Conservation (phyloP, 306 rosid genomes). For the Vicia faba region DNA sequence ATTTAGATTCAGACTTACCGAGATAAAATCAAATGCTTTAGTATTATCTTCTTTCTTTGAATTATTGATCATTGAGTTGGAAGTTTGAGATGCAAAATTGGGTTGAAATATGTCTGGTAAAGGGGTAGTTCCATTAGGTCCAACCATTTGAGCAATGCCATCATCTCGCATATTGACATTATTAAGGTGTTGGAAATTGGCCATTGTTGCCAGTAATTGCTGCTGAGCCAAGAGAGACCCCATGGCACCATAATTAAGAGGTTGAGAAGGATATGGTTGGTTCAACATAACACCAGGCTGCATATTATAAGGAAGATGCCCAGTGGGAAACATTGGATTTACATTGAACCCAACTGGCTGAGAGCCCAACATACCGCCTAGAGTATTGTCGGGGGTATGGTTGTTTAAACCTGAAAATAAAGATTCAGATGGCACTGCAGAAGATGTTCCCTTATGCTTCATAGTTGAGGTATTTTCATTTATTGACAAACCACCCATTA, state of each 20-base stretch:
- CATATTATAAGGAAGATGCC: conserved; percentile 57
- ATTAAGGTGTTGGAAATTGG: conserved; percentile 73
- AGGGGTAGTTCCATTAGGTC: conserved; percentile 58
- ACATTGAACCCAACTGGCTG: conserved; percentile 56
- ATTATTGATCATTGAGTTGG: conserved; percentile 61
- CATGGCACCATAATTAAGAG: conserved; percentile 71
- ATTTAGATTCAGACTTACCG: conserved; percentile 61
- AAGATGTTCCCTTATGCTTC: conserved; percentile 53
- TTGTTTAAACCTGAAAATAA: conserved; percentile 55
- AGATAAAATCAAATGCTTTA: conserved; percentile 93
- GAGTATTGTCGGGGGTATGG: conserved; percentile 47
- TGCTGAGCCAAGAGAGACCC: conserved; percentile 81
- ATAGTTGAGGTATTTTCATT: conserved; percentile 52
- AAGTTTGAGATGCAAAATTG: conserved; percentile 57
- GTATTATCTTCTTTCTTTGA: conserved; percentile 88
- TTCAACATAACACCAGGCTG: conserved; percentile 72
- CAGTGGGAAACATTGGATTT: conserved; percentile 62
- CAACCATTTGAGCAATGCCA: conserved; percentile 52
- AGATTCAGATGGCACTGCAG: conserved; percentile 48
- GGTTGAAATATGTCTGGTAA: conserved; percentile 91
- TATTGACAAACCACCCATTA: conserved; percentile 71
- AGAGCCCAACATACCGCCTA: conserved; percentile 58
- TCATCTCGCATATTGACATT: conserved; percentile 58
- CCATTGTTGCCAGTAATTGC: conserved; percentile 80
- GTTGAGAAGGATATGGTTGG: conserved; percentile 75